Base-by-base conservation (phyloP, 768 basidiomycete genomes). In the Symmetrospora coprosmae region DNA sequence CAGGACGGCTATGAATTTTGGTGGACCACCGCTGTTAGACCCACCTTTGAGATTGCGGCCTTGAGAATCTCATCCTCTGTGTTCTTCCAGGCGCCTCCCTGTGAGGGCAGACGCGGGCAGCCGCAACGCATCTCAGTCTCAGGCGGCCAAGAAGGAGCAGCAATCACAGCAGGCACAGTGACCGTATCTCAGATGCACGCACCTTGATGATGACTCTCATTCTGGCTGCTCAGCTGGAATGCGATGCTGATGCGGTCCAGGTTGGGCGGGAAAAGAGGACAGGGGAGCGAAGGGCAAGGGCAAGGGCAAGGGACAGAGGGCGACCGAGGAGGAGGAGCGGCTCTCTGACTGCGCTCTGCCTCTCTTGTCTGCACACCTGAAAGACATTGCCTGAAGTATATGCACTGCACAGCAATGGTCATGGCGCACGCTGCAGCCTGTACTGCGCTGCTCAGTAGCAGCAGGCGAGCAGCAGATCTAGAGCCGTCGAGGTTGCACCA, bases 21-120 rank as follows among this genome's bases (percentile, higher is more conserved):
- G 30, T 1, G 52, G 31, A 16, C 35, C 9, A 27, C 25, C 34
- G 43, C 16, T 38, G 38, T 13, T 19, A 16, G 14, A 66, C 72
- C 66, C 41, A 72, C 72, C 64, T 73, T 74, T 73, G 73, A 73
- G 65, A 97, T 97, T 68, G 94, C 94, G 64, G 94, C 94, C 75
- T 99, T 99, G 67, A 99, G 80, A 51, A 99, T 94, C 73, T 99
- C 94, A 72, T 99, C 68, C 74, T 91, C 88, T 23, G 88, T 89
- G 77, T 90, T 90, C 85, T 89, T 70, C 71, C 72, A 73, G 39
- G 71, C 71, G 51, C 63, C 64, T n/a, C 52, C 63, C 30, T 43
- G 13, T 28, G 51, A 6, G 21, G 9, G 21, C 17, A 9, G 8
- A 8, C 59, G 8, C 31, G 7, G 53, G 38, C 5, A 38, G n/a